A percentile compares a stretch with the other conserved stretches of the same genome.
Conservation (phyloP, 2,329 filamentous ascomycete species). For the Fusarium neocosmosporiellum region DNA sequence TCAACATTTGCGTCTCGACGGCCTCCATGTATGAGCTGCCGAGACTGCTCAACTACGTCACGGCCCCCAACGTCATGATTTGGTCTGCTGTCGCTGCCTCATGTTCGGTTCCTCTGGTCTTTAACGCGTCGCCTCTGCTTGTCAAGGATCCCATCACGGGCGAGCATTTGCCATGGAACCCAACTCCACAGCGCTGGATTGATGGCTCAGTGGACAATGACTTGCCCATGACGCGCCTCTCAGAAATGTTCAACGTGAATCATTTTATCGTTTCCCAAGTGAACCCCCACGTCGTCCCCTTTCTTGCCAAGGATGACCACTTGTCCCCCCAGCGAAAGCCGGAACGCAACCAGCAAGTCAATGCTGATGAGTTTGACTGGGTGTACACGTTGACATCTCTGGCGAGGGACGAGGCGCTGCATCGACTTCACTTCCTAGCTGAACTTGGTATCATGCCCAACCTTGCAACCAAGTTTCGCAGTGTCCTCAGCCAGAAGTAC, state of each 20-base stretch:
- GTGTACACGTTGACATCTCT: conserved; percentile 75
- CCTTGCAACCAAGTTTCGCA: conserved; percentile 79
- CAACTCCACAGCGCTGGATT: conserved; percentile 86
- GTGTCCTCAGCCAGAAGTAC: conserved; percentile 89
- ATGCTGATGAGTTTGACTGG: conserved; percentile 64
- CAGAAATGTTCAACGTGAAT: conserved; percentile 98
- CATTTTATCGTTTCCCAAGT: conserved; percentile 98
- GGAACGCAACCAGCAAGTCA: conserved; percentile 40
- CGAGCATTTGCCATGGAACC: conserved; percentile 84
- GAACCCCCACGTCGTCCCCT: conserved; percentile 92
- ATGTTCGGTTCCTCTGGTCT: conserved; percentile 90
- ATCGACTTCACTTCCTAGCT: conserved; percentile 82
- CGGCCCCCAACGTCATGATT: conserved; percentile 92
- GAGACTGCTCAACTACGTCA: conserved; percentile 89
- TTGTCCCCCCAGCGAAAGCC: conserved; percentile 52
- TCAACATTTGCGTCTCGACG: conserved; percentile 94
- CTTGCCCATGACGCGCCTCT: conserved; percentile 86
- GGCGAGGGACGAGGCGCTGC: conserved; percentile 82
- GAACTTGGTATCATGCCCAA: conserved; percentile 86
- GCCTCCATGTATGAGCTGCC: conserved; percentile 89
- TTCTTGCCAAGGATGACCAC: conserved; percentile 80
- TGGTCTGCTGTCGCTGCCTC: conserved; percentile 98
- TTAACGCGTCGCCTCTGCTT: conserved; percentile 80
- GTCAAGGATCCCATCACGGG: conserved; percentile 88
- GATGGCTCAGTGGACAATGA: conserved; percentile 97